Base-by-base conservation (phyloP, 148 eudicot species). In the Rhododendron molle region DNA sequence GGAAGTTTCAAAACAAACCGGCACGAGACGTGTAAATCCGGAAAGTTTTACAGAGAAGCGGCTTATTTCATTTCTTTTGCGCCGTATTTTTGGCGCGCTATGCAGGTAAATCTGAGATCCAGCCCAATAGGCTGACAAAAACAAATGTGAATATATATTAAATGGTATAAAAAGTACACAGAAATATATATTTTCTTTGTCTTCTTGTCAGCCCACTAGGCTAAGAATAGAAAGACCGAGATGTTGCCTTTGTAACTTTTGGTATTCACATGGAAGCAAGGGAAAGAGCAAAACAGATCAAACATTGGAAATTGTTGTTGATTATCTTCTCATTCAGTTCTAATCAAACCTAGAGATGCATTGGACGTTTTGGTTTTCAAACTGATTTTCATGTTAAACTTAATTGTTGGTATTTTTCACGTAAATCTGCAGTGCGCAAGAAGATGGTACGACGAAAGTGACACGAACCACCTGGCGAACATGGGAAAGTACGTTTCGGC, bases 401-500 rank as follows among this genome's bases (percentile, higher is more conserved):
- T 21, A 76, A 21, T 23, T 26, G 2, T 1, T 34, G 60, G 47
- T 43, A 30, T 77, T 83, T 54, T 82, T 46, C 3, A 34, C 47
- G 49, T 2, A 43, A 28, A 20, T 83, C 5, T 1, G 36, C 76
- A 97, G 98, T 97, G 99, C 82, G 98, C 98, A 21, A 95, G 98
- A 83, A 89, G 98, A 88, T 97, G 98, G 98, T 92, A 91, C 52
- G 96, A 95, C 43, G 98, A 95, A 65, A 62, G 84, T 46, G 92
- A 97, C 67, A 60, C 87, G 21, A 88, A 86, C 74, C 96, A 97
- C 78, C 84, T 97, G 85, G 93, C 94, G 20, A 97, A 97, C 91
- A 89, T 97, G 86, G 98, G 99, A 76, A 97, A 97, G 90, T 97
- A 97, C 12, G 95, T 97, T 2, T 97, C 99, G 15, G 99, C 99